Evolutionary conservation across 805 yeast genomes (phyloP), one percentile per base, ranked within the genome.

Genomic region (Wickerhamomyces mucosus): DNA sequence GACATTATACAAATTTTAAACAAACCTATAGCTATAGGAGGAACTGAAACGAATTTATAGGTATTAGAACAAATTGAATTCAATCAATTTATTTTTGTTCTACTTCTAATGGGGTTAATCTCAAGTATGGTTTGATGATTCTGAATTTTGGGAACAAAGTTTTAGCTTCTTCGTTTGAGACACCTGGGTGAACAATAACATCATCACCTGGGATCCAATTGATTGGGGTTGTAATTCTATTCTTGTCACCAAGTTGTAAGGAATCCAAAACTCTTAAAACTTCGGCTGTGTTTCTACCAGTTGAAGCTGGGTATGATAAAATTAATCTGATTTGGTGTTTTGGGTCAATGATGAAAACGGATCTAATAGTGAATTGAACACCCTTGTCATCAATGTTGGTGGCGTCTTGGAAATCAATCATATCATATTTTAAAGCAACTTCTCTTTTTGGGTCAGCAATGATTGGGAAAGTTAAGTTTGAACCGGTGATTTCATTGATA

Each of bases 201-300:
- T 78, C 84, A 39, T 76, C 74, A 39, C 84, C 85, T 26, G 70
- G 73, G 40, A 70, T 69, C 86, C 85, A 78, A 61, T 78, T 72
- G 35, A 72, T 69, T 34, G 86, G 85, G 18, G 85, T 78, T 33
- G 78, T 76, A 38, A 77, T 58, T 40, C 75, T 71, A 58, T 69
- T 56, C 45, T 63, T 58, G 49, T 77, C 85, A 38, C 77, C 68
- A 36, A 69, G 63, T 55, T 78, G 84, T 47, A 78, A 64, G 15
- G 84, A 75, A 53, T 78, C 85, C 42, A 78, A 63, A 27, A 72
- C 79, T 56, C 86, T 62, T 50, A 78, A 63, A 25, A 78, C 74
- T 53, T 78, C 86, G 31, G 83, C 78, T 16, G 85, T 73, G 65
- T 78, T 78, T 62, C 86, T 67, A 40, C 86, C 85, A 24, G 79